Evolutionary conservation across 495 filamentous ascomycete genomes (phyloP).

Genomic region (Penicillium ucsense): DNA sequence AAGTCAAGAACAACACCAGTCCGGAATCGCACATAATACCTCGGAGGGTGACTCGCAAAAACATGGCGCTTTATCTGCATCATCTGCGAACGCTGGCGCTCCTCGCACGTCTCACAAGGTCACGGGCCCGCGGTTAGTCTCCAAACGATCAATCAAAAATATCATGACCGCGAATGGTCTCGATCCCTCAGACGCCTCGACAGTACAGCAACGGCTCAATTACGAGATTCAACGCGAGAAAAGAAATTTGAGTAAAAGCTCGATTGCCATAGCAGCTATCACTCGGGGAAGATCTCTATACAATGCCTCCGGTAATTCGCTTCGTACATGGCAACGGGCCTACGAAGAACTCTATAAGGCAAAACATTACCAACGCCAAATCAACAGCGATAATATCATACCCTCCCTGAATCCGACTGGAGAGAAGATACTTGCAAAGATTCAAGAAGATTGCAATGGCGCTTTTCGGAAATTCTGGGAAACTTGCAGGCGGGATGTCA

Average conservation of each 20-base stretch:
- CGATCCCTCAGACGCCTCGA: background rate
- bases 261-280: constrained; percentile 9
- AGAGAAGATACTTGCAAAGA: constrained; percentile 12
- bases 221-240: constrained; percentile 9
- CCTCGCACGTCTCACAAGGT: background rate
- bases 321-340: constrained; percentile 18
- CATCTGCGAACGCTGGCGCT: no score
- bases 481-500: constrained; percentile 12
- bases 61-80: background rate
- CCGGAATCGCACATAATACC: background rate
- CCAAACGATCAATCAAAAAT: background rate
- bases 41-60: background rate
- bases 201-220: constrained; percentile 9
- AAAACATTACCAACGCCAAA: constrained; percentile 9
- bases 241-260: constrained; percentile 9
- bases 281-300: constrained; percentile 18
- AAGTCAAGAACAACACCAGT: background rate
- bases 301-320: constrained; percentile 3
- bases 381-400: constrained; percentile 5
- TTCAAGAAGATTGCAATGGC: constrained; percentile 15
- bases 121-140: background rate
- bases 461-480: constrained; percentile 38
- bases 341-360: constrained; percentile 20
- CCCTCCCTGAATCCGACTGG: constrained; percentile 10
- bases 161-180: background rate